Conservation (phyloP, 2,329 filamentous ascomycete species). For the Trichoderma koningiopsis region DNA sequence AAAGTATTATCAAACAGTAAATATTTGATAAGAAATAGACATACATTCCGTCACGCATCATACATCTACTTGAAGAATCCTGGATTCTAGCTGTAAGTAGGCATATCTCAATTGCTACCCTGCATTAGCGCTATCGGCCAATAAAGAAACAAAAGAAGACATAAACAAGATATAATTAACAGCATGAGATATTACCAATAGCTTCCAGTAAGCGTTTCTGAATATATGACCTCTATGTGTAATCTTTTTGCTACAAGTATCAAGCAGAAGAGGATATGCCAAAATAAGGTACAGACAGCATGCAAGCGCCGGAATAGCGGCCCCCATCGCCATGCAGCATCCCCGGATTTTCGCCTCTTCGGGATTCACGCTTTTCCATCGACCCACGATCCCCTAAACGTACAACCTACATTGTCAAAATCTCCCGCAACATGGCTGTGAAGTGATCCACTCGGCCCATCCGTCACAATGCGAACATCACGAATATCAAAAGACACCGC, state of each 20-base stretch:
- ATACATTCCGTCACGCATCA: neutral
- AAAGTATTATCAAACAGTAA: neutral
- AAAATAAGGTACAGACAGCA: neutral
- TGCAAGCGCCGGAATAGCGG: neutral
- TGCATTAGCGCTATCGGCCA: neutral
- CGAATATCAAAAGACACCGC: conserved; percentile 60
- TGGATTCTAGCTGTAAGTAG: neutral
- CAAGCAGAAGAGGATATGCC: neutral
- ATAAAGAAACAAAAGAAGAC: neutral
- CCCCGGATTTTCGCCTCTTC: neutral
- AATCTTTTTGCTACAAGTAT: neutral
- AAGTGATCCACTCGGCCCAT: neutral
- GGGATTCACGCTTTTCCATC: neutral
- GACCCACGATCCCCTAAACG: neutral
- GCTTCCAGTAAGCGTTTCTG: neutral
- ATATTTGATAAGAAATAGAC: neutral
- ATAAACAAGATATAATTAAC: neutral
- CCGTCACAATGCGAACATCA: conserved; percentile 57
- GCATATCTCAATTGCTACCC: neutral
- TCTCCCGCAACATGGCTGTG: conserved; percentile 17
- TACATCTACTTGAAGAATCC: neutral
- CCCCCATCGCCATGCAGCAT: neutral
- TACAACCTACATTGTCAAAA: neutral
- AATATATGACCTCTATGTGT: neutral
- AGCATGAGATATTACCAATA: neutral